Evolutionary conservation across 345 rosid species (phyloP).

Genomic region (Ceriops decandra): DNA sequence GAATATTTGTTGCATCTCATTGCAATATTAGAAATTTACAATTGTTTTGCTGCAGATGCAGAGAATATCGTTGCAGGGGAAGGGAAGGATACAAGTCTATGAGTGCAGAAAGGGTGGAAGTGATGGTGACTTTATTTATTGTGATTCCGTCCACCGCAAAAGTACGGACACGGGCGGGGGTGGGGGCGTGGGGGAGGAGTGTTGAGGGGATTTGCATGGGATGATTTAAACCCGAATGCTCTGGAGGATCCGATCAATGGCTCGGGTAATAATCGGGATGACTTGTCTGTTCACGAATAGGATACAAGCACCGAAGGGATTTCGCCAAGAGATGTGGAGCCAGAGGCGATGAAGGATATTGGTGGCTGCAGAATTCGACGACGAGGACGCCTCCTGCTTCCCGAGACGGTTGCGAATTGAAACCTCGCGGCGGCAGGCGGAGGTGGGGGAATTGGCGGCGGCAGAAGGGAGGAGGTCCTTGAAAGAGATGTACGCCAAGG

Average conservation of each 20-base stretch:
- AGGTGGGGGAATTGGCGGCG: constrained; percentile 50
- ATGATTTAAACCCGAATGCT: constrained; percentile 14
- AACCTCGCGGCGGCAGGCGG: constrained; percentile 43
- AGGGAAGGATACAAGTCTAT: too few species aligned
- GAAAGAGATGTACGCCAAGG: constrained; percentile 62
- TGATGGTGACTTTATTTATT: too few species aligned
- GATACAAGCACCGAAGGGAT: constrained; percentile 43
- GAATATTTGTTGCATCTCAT: too few species aligned
- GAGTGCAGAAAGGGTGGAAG: too few species aligned
- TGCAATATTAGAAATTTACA: too few species aligned
- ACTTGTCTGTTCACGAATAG: constrained; percentile 27
- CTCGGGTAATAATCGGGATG: constrained; percentile 23
- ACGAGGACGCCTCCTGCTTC: constrained; percentile 71
- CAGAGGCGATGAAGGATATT: constrained; percentile 49
- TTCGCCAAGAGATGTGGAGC: constrained; percentile 31
- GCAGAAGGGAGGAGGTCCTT: constrained; percentile 60
- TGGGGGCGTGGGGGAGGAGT: too few species aligned
- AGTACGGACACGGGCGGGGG: too few species aligned
- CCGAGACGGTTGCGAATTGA: constrained; percentile 81
- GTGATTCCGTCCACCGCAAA: too few species aligned
- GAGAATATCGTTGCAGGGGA: too few species aligned
- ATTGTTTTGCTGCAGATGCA: too few species aligned
- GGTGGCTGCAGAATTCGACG: constrained; percentile 38
- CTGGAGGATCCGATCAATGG: constrained; percentile 40
- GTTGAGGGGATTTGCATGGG: too few species aligned